Evolutionary conservation across 2,329 filamentous ascomycete genomes (phyloP).

Genomic region (Hymenoscyphus fructigenus): DNA sequence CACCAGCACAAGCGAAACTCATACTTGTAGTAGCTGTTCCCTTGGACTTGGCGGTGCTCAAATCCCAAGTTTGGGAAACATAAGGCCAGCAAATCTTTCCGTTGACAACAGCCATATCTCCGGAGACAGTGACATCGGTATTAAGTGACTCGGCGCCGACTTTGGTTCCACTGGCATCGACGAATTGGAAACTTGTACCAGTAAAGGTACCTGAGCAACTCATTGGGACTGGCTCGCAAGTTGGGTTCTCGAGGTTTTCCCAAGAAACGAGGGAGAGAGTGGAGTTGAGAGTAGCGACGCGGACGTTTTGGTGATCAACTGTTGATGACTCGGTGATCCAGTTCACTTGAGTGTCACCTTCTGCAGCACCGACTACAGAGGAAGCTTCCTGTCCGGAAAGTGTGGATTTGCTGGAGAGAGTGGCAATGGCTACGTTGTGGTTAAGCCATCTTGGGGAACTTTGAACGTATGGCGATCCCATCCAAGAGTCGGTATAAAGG

Average conservation of each 20-base stretch:
- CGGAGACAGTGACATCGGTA: slow-evolving; percentile 57
- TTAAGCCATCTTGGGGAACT: slow-evolving; percentile 38
- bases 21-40: slow-evolving; percentile 43
- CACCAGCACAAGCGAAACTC: slow-evolving; percentile 50
- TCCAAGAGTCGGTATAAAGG: slow-evolving; percentile 55
- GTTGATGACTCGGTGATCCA: slow-evolving; percentile 53
- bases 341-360: slow-evolving; percentile 58
- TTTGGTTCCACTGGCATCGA: slow-evolving; percentile 50
- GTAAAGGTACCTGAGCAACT: slow-evolving; percentile 58
- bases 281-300: slow-evolving; percentile 54
- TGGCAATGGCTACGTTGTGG: slow-evolving; percentile 58
- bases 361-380: slow-evolving; percentile 50
- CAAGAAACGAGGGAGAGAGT: slow-evolving; percentile 55
- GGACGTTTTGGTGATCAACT: slow-evolving; percentile 57
- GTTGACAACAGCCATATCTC: slow-evolving; percentile 60
- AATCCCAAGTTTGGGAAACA: slow-evolving; percentile 54
- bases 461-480: slow-evolving; percentile 55
- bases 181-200: slow-evolving; percentile 59
- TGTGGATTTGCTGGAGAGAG: slow-evolving; percentile 58
- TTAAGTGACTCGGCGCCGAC: slow-evolving; percentile 50
- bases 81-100: slow-evolving; percentile 61
- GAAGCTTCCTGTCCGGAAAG: slow-evolving; percentile 53
- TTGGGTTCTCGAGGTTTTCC: slow-evolving; percentile 58
- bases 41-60: slow-evolving; percentile 36
- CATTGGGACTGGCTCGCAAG: slow-evolving; percentile 57